Conservation (phyloP, 176 grass and related monocot genomes). For the Hordeum vulgare region MorexV3_pseudomolecules_assembly NC_058520.1:9496614-9497113, state of each 20-base stretch:
- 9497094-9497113: neutral
- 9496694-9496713: neutral
- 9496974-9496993: constrained; percentile 58
- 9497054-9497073: constrained; percentile 52
- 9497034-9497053: constrained; percentile 23
- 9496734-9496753: neutral
- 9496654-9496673: neutral
- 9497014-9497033: constrained; percentile 44
- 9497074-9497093: constrained; percentile 26
- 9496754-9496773: neutral
- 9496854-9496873: neutral
- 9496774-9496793: neutral
- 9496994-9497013: constrained; percentile 45
- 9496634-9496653: neutral
- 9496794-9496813: neutral
- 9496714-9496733: neutral
- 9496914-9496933: neutral
- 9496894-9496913: neutral
- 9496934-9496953: neutral
- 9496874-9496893: neutral
- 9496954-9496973: constrained; percentile 29
- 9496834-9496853: neutral
- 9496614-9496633: neutral
- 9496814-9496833: neutral
- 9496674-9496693: neutral